Evolutionary conservation across 805 yeast species (phyloP).

Genomic region (Clavispora fructus): DNA sequence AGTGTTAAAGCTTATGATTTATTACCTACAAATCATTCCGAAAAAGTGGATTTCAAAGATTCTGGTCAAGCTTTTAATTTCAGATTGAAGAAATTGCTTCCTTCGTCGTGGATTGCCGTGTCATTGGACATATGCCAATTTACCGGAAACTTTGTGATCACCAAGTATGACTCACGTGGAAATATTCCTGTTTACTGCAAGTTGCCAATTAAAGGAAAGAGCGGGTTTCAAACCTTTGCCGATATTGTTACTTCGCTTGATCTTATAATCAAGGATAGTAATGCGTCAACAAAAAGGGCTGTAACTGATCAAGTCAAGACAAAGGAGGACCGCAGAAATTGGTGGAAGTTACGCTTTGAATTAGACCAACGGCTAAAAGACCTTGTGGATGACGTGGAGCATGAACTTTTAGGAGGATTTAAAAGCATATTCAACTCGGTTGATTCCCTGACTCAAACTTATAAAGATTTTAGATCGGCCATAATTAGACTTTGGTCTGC

Average conservation of each 20-base stretch:
- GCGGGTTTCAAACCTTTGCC: slow-evolving; percentile 31
- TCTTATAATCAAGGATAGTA: slow-evolving; percentile 55
- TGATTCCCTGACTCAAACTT: slow-evolving; percentile 17
- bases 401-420: slow-evolving; percentile 75
- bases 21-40: not conserved
- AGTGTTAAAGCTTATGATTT: not conserved
- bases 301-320: slow-evolving; percentile 50
- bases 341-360: slow-evolving; percentile 73
- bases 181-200: slow-evolving; percentile 44
- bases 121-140: slow-evolving; percentile 55
- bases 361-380: slow-evolving; percentile 53
- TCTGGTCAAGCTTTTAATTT: not conserved
- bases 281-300: slow-evolving; percentile 50
- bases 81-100: slow-evolving; percentile 15
- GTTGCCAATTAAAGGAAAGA: slow-evolving; percentile 54
- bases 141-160: slow-evolving; percentile 54
- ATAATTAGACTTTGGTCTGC: slow-evolving; percentile 12
- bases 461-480: slow-evolving; percentile 15
- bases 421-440: slow-evolving; percentile 50
- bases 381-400: slow-evolving; percentile 55
- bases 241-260: slow-evolving; percentile 32
- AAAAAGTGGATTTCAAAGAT: not conserved
- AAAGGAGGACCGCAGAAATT: slow-evolving; percentile 53
- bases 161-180: slow-evolving; percentile 30
- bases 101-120: slow-evolving; percentile 52